A percentile compares a stretch with the other conserved stretches of the same genome.
Conservation (phyloP, 164 flowering plant species). For the Sedum album region DNA sequence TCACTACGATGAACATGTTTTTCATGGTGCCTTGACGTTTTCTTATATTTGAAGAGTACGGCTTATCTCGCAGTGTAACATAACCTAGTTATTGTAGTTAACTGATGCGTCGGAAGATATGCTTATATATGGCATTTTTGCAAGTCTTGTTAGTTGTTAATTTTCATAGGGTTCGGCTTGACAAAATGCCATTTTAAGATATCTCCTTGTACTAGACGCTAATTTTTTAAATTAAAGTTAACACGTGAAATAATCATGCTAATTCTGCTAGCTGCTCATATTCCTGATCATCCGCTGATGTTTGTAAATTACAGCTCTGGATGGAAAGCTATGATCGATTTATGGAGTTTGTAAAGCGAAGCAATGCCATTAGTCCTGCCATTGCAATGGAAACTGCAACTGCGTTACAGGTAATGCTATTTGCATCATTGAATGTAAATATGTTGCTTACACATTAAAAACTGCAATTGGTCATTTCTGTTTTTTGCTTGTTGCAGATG, state of each 20-base stretch:
- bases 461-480: not conserved
- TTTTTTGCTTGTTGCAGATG: slow-evolving; percentile 37
- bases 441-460: not conserved
- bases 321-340: slow-evolving; percentile 79
- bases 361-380: slow-evolving; percentile 87
- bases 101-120: not conserved
- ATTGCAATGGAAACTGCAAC: slow-evolving; percentile 94
- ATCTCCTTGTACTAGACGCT: no score
- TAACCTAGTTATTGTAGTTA: not conserved
- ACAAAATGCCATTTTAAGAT: not conserved
- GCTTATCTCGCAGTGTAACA: no score
- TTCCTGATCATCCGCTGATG: not conserved
- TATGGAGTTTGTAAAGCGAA: slow-evolving; percentile 71
- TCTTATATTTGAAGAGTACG: no score
- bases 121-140: not conserved
- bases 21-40: not conserved
- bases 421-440: not conserved
- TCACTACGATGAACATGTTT: not conserved
- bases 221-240: not conserved
- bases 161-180: not conserved
- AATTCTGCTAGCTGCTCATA: not conserved
- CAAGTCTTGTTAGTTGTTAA: no score
- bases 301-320: slow-evolving; percentile 41
- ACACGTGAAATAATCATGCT: not conserved
- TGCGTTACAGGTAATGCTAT: slow-evolving; percentile 71